Evolutionary conservation across 208 protist species (phyloP).

Genomic region (Trypanosoma cruzi): DNA sequence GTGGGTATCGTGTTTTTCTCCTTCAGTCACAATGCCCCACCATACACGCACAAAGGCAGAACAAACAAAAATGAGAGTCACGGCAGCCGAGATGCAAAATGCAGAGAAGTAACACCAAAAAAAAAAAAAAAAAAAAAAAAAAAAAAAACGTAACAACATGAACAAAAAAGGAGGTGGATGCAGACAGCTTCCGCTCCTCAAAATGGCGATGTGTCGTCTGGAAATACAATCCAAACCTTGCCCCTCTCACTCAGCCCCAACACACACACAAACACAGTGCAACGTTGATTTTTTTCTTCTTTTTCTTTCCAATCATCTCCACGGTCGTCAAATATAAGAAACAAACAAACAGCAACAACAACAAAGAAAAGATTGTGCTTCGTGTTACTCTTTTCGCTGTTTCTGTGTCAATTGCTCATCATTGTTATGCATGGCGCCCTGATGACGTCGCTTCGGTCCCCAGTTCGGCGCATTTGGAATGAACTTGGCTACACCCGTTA

Average conservation of each 20-base stretch:
- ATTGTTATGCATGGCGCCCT: constrained; percentile 43
- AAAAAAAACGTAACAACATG: too few species aligned
- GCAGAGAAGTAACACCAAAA: background rate
- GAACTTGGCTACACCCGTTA: constrained; percentile 83
- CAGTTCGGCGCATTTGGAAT: constrained; percentile 89
- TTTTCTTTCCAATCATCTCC: too few species aligned
- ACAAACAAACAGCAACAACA: background rate
- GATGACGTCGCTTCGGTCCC: constrained; percentile 85
- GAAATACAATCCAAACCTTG: background rate
- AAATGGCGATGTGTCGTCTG: background rate
- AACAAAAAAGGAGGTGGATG: too few species aligned
- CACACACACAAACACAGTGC: background rate
- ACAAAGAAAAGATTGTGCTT: background rate
- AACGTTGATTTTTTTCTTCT: background rate
- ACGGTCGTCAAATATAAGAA: background rate
- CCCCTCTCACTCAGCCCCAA: too few species aligned
- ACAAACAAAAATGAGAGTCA: background rate
- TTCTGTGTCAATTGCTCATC: background rate
- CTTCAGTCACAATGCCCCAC: background rate
- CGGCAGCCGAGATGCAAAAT: background rate
- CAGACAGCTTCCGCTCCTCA: background rate
- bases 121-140: background rate
- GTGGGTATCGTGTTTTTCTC: background rate
- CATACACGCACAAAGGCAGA: background rate
- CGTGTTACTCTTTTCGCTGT: background rate